Conservation (phyloP, 2,329 filamentous ascomycete species). For the Pseudonectria foliicola region DNA sequence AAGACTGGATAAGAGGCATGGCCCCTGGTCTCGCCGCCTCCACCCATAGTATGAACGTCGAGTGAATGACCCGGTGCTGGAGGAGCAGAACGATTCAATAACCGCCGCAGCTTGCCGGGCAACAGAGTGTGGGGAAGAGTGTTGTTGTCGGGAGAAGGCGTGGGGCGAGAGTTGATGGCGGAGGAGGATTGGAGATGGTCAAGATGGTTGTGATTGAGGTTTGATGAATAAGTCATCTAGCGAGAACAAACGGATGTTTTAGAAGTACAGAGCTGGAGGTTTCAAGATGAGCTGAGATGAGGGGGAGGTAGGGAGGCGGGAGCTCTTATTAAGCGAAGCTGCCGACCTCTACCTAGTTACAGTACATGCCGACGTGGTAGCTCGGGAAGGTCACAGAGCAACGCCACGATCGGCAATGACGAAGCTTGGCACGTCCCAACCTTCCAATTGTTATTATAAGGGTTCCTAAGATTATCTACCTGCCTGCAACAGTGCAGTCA, state of each 20-base stretch:
- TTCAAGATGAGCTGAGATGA: not conserved
- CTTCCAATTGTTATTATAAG: no score
- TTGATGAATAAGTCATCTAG: conserved; percentile 16
- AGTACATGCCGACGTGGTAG: no score
- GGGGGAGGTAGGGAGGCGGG: no score
- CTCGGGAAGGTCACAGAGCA: no score
- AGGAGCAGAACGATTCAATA: conserved; percentile 32
- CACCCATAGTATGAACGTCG: conserved; percentile 41
- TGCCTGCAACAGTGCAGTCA: no score
- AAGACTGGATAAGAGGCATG: conserved; percentile 45
- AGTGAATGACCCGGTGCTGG: conserved; percentile 23
- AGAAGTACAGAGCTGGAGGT: not conserved
- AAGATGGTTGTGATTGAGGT: conserved; percentile 14
- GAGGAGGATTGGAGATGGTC: conserved; percentile 18
- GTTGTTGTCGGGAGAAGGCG: conserved; percentile 11
- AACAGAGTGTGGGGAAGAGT: conserved; percentile 10
- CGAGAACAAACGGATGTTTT: not conserved
- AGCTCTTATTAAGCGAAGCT: no score
- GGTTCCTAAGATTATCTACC: no score
- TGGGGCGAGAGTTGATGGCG: conserved; percentile 19
- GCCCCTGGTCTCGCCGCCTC: conserved; percentile 37
- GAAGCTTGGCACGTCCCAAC: no score
- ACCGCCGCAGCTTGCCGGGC: conserved; percentile 21
- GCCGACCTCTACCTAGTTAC: no score
- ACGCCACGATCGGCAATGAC: no score